Evolutionary conservation across 306 rosid genomes (phyloP), one percentile per base, ranked within the genome.

Genomic region (Argentina anserina): DNA sequence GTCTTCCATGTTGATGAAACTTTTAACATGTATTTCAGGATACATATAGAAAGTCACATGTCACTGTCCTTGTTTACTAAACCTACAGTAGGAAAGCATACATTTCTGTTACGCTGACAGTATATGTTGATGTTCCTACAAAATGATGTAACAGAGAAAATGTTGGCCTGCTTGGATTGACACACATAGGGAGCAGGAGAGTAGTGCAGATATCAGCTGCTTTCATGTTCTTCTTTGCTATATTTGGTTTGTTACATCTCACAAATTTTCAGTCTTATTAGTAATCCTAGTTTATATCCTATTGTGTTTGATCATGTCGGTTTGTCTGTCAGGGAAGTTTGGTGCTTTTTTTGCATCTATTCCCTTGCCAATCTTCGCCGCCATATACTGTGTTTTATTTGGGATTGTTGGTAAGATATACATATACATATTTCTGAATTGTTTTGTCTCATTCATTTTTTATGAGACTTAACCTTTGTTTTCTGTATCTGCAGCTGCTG

Each of bases 311-410:
- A 76, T 64, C 34, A 7, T 69, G 67, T 75, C 42, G 40, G 25
- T 39, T 65, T 80, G 25, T 72, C 69, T 81, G 85, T 79, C 88
- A 95, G 99, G 97, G 39, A 95, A 95, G 84, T 91, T 95, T 53
- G 99, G 99, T 62, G 96, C 96, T 41, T 84, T 95, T 75, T 95
- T 95, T 31, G 99, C 99, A 31, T 95, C 97, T 40, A 92, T 95
- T 75, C 99, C 99, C 58, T 65, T 90, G 31, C 88, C 99, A 10
- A 88, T 95, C 82, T 92, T 86, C 43, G 99, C 88, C 56, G 99
- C 97, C 37, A 84, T 92, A 47, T 87, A 91, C 86, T 95, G 99
- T 70, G 92, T 95, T 78, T 69, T 95, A 62, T 90, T 79, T 41
- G 93, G 93, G 64, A 80, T 91, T 61, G 99, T 95, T 46, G 91